Evolutionary conservation across 106 monocot genomes (phyloP), one percentile per base, ranked within the genome.

Genomic region (Allium cepa): DNA sequence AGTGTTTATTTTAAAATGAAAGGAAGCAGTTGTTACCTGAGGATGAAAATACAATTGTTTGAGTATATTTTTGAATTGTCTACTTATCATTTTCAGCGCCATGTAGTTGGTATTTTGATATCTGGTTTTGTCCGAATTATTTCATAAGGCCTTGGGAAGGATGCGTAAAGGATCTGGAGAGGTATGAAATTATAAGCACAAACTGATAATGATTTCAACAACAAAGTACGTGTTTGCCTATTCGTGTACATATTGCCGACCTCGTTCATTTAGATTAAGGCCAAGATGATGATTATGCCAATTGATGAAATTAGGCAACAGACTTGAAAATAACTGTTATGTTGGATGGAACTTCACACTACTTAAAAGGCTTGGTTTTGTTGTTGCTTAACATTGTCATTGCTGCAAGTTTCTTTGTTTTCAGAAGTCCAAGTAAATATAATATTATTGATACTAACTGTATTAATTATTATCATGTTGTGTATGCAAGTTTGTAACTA

Each of bases 81-180:
- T 48, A 64, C 50, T 14, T 69, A 28, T 72, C 60, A 48, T 72
- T 67, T 77, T 62, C 88, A 99, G 97, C 86, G 75, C 64, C 82
- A 92, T 60, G 97, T 89, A 53, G 87, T 99, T 72, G 84, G 80
- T 18, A 99, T 99, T 55, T 77, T 92, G 66, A 27, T 92, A 62
- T 86, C 97, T 72, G 97, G 97, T 53, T 90, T 92, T 87, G 84
- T 87, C 57, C 90, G 16, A 77, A 84, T 77, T 92, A 99, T 83
- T 99, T 87, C 75, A 15, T 87, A 47, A 89, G 77, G 55, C 92
- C 97, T 71, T 99, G 97, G 97, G 75, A 89, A 62, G 73, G 75
- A 57, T 60, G 50, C 15, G 75, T 81, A 73, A 81, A 84, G 71
- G 83, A 85, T 59, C 82, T 87, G 63, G 97, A 99, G 59, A 89